phyloP scores from a whole-genome alignment of 345 rosid species.

The Acer campestre region DNA sequence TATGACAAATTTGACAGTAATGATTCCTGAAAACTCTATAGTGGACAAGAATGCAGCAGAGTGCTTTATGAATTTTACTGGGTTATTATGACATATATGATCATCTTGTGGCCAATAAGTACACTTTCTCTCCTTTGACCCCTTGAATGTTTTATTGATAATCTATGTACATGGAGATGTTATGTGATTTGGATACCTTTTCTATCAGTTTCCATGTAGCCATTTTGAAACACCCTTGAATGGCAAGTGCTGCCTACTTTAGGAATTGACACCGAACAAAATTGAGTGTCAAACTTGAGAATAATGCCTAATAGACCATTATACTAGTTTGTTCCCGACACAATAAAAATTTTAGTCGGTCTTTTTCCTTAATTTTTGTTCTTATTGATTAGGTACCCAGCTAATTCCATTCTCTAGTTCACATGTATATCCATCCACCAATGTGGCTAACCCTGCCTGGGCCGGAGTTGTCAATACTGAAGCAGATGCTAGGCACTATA shows the following conservation, averaged over 20 bases:
- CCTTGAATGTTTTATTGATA: not conserved
- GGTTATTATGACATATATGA: not conserved
- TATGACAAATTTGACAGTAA: not conserved
- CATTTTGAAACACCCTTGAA: not conserved
- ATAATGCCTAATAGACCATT: not conserved
- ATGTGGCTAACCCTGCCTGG: conserved; percentile 45
- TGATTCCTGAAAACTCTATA: not conserved
- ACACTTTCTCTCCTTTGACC: not conserved
- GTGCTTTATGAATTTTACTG: conserved; percentile 19
- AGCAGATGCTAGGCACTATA: conserved; percentile 27
- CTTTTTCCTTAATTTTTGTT: not conserved
- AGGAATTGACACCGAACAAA: not conserved
- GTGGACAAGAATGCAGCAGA: not conserved
- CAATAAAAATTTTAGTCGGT: not conserved
- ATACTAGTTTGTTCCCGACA: not conserved
- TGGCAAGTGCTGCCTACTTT: conserved; percentile 5
- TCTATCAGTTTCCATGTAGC: not conserved
- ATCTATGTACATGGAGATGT: not conserved
- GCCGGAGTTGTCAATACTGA: conserved; percentile 36
- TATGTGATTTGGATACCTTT: not conserved
- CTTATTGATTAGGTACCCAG: conserved; percentile 45
- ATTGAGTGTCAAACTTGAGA: not conserved
- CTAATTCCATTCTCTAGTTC: conserved; percentile 48
- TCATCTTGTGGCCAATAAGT: conserved; percentile 15
- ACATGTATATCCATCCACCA: conserved; percentile 52